Evolutionary conservation across 2,329 filamentous ascomycete species (phyloP).

Genomic region (Claviceps africana): DNA sequence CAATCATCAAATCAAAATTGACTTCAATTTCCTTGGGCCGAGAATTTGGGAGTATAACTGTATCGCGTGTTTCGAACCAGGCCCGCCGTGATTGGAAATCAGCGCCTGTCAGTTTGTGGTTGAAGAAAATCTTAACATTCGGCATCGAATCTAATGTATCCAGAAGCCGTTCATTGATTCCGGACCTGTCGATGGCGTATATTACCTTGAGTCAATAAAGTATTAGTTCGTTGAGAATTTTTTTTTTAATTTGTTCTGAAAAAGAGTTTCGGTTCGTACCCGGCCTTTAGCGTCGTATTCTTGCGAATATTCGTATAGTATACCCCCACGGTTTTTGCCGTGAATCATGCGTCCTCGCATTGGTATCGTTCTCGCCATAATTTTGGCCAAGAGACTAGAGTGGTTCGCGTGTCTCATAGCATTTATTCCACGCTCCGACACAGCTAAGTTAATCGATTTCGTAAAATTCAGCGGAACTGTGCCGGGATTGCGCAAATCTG

Average conservation of each 20-base stretch:
- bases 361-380: conserved; percentile 69
- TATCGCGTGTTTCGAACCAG: conserved; percentile 61
- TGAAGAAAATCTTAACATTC: conserved; percentile 87
- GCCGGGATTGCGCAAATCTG: conserved; percentile 73
- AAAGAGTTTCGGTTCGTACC: conserved; percentile 33
- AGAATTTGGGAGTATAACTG: conserved; percentile 19
- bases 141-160: conserved; percentile 70
- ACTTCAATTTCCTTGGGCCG: conserved; percentile 64
- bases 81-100: conserved; percentile 68
- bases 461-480: conserved; percentile 88
- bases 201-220: conserved; percentile 45
- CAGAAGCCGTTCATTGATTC: conserved; percentile 69
- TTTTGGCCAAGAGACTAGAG: conserved; percentile 53
- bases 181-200: conserved; percentile 71
- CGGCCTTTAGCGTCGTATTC: conserved; percentile 80
- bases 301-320: conserved; percentile 69
- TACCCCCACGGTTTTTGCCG: conserved; percentile 46
- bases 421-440: conserved; percentile 88
- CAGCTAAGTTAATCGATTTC: conserved; percentile 93
- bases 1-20: conserved; percentile 83
- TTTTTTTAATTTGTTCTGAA: too few species aligned
- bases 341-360: conserved; percentile 98
- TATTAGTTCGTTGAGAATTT: background rate
- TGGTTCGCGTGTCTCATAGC: conserved; percentile 61
- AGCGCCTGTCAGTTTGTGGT: conserved; percentile 81